phyloP scores from a whole-genome alignment of 441 rosid genomes.

The Eutrema salsugineum region DNA sequence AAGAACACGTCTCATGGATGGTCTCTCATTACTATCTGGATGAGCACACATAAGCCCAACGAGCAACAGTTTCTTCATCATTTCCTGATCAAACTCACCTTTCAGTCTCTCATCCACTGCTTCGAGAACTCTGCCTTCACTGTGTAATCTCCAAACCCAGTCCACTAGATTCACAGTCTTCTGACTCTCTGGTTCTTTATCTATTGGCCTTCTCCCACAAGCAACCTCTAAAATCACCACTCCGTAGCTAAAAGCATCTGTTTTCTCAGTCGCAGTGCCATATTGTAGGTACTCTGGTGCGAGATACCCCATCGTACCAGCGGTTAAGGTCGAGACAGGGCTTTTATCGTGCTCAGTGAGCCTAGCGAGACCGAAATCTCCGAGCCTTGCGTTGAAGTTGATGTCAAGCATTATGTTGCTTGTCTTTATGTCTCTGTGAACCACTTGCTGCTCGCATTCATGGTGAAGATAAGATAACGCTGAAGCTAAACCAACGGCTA shows the following conservation, averaged over 20 bases:
- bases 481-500: conserved; percentile 79
- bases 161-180: conserved; percentile 86
- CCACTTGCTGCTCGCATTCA: conserved; percentile 94
- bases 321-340: conserved; percentile 89
- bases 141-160: conserved; percentile 80
- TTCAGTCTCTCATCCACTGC: conserved; percentile 67
- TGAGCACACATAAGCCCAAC: conserved; percentile 81
- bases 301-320: conserved; percentile 95
- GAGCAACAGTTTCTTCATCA: conserved; percentile 77
- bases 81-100: conserved; percentile 54
- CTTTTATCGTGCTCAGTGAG: conserved; percentile 87
- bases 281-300: conserved; percentile 96
- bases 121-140: conserved; percentile 67
- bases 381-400: conserved; percentile 76
- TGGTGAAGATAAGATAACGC: conserved; percentile 80
- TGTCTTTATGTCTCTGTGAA: conserved; percentile 86
- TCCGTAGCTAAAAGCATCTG: conserved; percentile 87
- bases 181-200: conserved; percentile 57
- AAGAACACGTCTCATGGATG: conserved; percentile 81
- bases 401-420: conserved; percentile 88
- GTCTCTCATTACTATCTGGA: conserved; percentile 71
- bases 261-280: conserved; percentile 87
- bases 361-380: conserved; percentile 94
- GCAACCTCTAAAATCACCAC: conserved; percentile 86
- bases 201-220: conserved; percentile 90